phyloP scores from a whole-genome alignment of 306 rosid species.

The Rosa multiflora region DNA sequence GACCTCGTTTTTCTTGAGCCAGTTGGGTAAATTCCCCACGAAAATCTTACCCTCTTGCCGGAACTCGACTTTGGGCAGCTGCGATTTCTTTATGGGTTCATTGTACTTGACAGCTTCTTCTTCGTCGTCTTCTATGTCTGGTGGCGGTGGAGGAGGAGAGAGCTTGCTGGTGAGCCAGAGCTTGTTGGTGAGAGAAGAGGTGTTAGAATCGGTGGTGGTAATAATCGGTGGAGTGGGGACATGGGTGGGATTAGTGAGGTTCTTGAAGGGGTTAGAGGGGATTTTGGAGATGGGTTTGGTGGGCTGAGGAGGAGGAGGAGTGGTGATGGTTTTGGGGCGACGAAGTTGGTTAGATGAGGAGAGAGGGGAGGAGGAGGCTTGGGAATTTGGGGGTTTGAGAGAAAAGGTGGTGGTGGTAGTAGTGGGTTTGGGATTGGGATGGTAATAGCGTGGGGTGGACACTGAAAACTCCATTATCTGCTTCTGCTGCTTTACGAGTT shows the following conservation, averaged over 20 bases:
- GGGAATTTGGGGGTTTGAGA: constrained; percentile 40
- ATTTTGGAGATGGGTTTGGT: constrained; percentile 30
- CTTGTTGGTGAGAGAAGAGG: constrained; percentile 51
- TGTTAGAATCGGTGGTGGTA: neutral
- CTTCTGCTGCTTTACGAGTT: neutral
- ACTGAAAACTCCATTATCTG: constrained; percentile 63
- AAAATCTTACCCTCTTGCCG: constrained; percentile 87
- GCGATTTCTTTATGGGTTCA: constrained; percentile 19
- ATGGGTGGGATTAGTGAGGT: constrained; percentile 28
- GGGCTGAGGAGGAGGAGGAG: constrained; percentile 28
- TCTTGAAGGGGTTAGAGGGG: constrained; percentile 60
- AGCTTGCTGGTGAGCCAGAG: constrained; percentile 92
- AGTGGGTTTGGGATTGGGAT: constrained; percentile 14
- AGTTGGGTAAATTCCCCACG: constrained; percentile 78
- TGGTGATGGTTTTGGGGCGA: constrained; percentile 65
- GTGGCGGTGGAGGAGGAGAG: constrained; percentile 37
- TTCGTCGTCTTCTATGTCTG: neutral
- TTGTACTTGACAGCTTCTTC: constrained; percentile 2
- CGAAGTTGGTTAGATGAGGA: constrained; percentile 42
- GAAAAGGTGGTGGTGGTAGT: constrained; percentile 36
- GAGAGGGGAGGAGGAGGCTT: constrained; percentile 23
- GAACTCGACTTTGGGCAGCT: constrained; percentile 21
- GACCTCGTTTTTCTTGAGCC: constrained; percentile 74
- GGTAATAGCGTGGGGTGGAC: constrained; percentile 36
- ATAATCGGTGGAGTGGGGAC: constrained; percentile 21